These are phyloP conservation scores for Bipolaris zeicola DNA, from an alignment of 2,329 filamentous ascomycete genomes.

Conservation along the genomic window DNA sequence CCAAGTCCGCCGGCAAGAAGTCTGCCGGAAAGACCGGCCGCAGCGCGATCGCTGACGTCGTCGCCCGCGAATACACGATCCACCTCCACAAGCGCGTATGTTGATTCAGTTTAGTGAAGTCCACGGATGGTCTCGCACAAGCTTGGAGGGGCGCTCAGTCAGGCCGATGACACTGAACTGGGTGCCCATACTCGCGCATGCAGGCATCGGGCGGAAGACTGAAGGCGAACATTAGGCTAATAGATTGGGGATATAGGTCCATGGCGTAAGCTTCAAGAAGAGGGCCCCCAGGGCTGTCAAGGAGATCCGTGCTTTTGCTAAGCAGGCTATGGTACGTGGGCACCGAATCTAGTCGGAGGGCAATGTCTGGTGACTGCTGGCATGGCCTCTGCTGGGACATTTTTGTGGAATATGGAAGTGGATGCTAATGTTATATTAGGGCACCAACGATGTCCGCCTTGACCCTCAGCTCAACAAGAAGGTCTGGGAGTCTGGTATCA, in stretches of 20 bases:
- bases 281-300: constrained; percentile 97
- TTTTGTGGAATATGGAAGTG: neutral
- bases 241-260: constrained; percentile 69
- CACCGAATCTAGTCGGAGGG: neutral
- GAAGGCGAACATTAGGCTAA: constrained; percentile 52
- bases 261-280: constrained; percentile 99
- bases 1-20: constrained; percentile 60
- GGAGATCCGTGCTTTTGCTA: constrained; percentile 96
- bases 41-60: constrained; percentile 98
- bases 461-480: constrained; percentile 99
- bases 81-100: constrained; percentile 99
- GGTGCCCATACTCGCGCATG: constrained; percentile 18
- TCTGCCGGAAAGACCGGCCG: constrained; percentile 70
- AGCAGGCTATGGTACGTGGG: constrained; percentile 88
- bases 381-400: neutral
- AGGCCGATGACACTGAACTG: constrained; percentile 29
- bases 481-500: constrained; percentile 99
- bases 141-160: constrained; percentile 21
- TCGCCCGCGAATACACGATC: constrained; percentile 99
- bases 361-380: neutral
- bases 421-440: constrained; percentile 60
- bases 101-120: constrained; percentile 75
- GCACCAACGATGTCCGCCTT: constrained; percentile 94
- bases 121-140: constrained; percentile 61
- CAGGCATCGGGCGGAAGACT: constrained; percentile 71